Evolutionary conservation across 768 basidiomycete species (phyloP).

Genomic region (Termitomyces heimii): DNA sequence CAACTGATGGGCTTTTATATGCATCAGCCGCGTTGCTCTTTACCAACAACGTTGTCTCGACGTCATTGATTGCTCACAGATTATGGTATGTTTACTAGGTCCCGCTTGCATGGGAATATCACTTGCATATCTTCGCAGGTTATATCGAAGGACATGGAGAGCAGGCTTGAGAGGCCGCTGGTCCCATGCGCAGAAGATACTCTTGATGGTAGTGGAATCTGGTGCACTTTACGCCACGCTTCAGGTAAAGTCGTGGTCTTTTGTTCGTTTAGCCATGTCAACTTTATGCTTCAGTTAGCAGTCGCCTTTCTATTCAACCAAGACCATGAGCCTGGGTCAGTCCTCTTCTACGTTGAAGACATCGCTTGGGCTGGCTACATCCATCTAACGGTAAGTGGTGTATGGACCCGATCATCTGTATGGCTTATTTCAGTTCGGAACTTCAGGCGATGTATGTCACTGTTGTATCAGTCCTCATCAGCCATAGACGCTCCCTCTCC

Average conservation of each 20-base stretch:
- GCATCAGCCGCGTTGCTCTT: background rate
- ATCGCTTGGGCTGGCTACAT: conserved; percentile 3
- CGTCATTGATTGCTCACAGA: conserved; percentile 1
- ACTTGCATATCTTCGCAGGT: background rate
- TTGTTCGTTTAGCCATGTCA: background rate
- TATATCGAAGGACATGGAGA: background rate
- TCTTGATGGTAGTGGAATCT: conserved; percentile 4
- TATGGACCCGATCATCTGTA: background rate
- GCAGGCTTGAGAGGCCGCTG: background rate
- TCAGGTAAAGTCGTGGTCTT: background rate
- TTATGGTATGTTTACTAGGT: background rate
- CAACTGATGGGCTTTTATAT: background rate
- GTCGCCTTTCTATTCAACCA: conserved; percentile 3
- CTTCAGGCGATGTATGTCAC: conserved; percentile 6
- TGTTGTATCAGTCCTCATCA: background rate
- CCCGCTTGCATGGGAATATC: background rate
- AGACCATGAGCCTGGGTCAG: background rate
- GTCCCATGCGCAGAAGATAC: conserved; percentile 4
- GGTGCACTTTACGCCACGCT: conserved; percentile 1
- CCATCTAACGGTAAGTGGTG: background rate
- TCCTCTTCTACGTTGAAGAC: background rate
- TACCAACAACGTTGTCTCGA: conserved; percentile 1
- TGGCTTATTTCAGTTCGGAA: background rate
- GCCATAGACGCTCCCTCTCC: conserved; percentile 2
- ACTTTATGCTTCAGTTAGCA: background rate